These are phyloP conservation scores for Puccinia polysora DNA, from an alignment of 1,284 basidiomycete species.

Conservation along the genomic window DNA sequence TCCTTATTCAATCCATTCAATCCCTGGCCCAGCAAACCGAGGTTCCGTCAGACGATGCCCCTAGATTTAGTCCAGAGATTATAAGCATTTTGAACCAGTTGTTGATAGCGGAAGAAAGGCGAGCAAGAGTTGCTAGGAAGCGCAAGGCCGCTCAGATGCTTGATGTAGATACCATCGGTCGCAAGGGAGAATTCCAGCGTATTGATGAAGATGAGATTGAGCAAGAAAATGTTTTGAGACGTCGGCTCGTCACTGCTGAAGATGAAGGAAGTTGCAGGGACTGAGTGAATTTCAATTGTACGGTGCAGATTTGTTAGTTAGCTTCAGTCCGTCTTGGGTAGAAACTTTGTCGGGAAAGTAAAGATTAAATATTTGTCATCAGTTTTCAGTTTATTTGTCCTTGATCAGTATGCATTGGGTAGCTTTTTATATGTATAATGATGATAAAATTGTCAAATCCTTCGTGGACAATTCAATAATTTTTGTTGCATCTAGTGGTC, in stretches of 20 bases:
- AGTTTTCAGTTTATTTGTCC: too few species aligned
- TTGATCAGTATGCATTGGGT: too few species aligned
- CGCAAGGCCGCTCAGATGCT: conserved; percentile 9
- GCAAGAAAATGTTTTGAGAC: conserved; percentile 9
- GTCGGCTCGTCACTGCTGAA: conserved; percentile 1
- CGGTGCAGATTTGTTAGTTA: background rate
- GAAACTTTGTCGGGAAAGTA: too few species aligned
- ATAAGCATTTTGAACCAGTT: conserved; percentile 18
- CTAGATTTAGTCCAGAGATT: conserved; percentile 20
- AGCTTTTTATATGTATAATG: too few species aligned
- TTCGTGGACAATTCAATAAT: too few species aligned
- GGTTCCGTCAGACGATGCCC: background rate
- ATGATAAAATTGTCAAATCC: too few species aligned
- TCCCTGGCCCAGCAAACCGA: conserved; percentile 1
- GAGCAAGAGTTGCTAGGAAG: background rate
- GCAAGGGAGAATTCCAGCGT: background rate
- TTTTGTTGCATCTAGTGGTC: too few species aligned
- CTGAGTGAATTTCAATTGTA: background rate
- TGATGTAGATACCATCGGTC: background rate
- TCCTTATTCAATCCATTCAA: conserved; percentile 22
- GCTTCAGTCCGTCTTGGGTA: background rate
- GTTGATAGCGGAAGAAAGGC: conserved; percentile 8
- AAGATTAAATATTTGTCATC: too few species aligned
- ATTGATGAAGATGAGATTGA: conserved; percentile 14
- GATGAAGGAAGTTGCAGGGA: conserved; percentile 27